phyloP scores from a whole-genome alignment of 2,329 filamentous ascomycete genomes.

The Cladophialophora psammophila region DNA sequence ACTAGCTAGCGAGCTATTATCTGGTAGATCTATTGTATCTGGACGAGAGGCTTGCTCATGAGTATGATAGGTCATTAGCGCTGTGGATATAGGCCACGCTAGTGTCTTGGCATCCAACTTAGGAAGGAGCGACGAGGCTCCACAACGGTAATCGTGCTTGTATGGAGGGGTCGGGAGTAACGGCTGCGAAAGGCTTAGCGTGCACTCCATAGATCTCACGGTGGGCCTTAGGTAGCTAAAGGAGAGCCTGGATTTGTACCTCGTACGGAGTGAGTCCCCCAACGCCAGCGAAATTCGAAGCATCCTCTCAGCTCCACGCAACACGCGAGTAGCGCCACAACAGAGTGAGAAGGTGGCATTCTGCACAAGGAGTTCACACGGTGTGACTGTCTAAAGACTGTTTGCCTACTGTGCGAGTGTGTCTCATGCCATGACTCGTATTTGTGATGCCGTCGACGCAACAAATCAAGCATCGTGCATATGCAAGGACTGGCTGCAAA shows the following conservation, averaged over 20 bases:
- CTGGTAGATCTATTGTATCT: too few species aligned
- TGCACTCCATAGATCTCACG: too few species aligned
- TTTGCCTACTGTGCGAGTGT: not conserved
- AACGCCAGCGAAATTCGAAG: too few species aligned
- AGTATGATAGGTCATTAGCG: too few species aligned
- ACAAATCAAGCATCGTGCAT: slow-evolving; percentile 2
- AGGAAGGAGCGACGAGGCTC: not conserved
- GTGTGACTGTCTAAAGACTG: too few species aligned
- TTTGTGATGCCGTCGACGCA: slow-evolving; percentile 4
- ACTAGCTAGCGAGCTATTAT: too few species aligned
- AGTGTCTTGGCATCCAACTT: not conserved
- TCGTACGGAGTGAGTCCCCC: too few species aligned
- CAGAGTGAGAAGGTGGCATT: not conserved
- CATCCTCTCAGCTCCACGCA: not conserved
- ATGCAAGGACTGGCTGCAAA: slow-evolving; percentile 13
- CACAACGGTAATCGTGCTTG: not conserved
- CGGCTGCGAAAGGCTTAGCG: not conserved
- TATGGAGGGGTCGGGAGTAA: not conserved
- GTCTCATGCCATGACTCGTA: not conserved
- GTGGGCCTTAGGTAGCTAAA: too few species aligned
- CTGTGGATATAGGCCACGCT: too few species aligned
- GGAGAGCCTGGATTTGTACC: too few species aligned
- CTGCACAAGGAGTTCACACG: not conserved
- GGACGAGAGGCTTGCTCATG: too few species aligned
- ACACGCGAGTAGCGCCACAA: not conserved